Conservation (phyloP, 768 basidiomycete species). For the Holtermanniella nyarrowii region DNA sequence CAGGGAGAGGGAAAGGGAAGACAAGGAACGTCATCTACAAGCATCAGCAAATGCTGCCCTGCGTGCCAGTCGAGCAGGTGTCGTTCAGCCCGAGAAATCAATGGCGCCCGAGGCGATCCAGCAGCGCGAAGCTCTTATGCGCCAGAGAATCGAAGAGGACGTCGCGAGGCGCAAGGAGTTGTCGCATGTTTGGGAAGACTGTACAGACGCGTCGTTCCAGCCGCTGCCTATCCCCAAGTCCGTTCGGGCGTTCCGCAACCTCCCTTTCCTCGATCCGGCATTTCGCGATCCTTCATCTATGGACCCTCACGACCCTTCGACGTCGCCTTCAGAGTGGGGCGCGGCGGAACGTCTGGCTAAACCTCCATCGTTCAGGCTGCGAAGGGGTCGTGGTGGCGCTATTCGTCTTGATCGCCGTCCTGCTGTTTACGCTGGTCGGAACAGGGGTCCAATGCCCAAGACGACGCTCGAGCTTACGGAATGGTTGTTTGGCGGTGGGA, state of each 20-base stretch:
- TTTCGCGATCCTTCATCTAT: constrained; percentile 46
- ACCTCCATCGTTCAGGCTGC: constrained; percentile 52
- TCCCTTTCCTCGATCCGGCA: constrained; percentile 52
- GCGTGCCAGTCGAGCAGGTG: constrained; percentile 1
- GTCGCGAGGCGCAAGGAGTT: constrained; percentile 57
- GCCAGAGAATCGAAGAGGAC: constrained; percentile 54
- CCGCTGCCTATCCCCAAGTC: constrained; percentile 51
- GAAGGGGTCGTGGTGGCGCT: constrained; percentile 74
- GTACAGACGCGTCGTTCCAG: constrained; percentile 71
- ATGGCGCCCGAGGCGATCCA: constrained; percentile 42
- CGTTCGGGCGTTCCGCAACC: constrained; percentile 36
- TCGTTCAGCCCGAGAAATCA: constrained; percentile 7
- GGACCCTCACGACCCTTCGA: neutral
- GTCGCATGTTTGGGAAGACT: constrained; percentile 78
- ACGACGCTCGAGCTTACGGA: constrained; percentile 2
- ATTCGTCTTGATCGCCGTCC: constrained; percentile 60
- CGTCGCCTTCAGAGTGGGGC: constrained; percentile 11
- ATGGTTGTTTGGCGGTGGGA: constrained; percentile 27
- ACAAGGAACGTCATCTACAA: constrained; percentile 12
- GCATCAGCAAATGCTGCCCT: constrained; percentile 2
- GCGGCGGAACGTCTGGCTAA: constrained; percentile 33
- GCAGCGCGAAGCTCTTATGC: constrained; percentile 56
- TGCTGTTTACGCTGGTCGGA: constrained; percentile 5
- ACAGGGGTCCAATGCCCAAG: constrained; percentile 8
- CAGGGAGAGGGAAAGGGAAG: constrained; percentile 30